Percentiles rank a stretch among this genome's conserved stretches.
These are phyloP conservation scores for Alternaria brassicae DNA, from an alignment of 2,329 filamentous ascomycete species.

Conservation along the genomic window DNA sequence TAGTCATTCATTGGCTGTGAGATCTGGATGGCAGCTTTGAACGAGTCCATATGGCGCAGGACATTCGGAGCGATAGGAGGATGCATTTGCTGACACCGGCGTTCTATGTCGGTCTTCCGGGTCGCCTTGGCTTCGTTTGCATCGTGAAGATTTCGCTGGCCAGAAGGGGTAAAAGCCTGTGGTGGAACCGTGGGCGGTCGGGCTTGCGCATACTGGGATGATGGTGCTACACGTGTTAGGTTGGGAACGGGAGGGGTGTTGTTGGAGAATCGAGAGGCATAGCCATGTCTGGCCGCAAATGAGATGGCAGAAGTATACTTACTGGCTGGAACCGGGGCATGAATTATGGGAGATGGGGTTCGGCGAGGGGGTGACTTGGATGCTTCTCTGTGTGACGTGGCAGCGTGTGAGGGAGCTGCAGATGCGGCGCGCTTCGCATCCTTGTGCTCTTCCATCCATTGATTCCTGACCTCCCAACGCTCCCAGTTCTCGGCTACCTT, in stretches of 20 bases:
- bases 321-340: slow-evolving; percentile 46
- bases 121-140: slow-evolving; percentile 69
- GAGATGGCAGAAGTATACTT: slow-evolving; percentile 37
- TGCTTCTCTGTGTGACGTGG: slow-evolving; percentile 25
- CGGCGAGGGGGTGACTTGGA: slow-evolving; percentile 38
- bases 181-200: slow-evolving; percentile 46
- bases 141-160: slow-evolving; percentile 66
- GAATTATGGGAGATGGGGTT: slow-evolving; percentile 39
- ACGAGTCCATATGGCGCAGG: slow-evolving; percentile 74
- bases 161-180: slow-evolving; percentile 41
- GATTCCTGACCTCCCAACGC: slow-evolving; percentile 67
- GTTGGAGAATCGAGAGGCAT: slow-evolving; percentile 26
- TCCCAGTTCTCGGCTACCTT: slow-evolving; percentile 75
- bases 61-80: slow-evolving; percentile 70
- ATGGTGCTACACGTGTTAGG: slow-evolving; percentile 43
- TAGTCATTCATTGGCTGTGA: slow-evolving; percentile 70
- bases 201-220: slow-evolving; percentile 37
- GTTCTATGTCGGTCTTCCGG: slow-evolving; percentile 74
- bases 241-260: slow-evolving; percentile 30
- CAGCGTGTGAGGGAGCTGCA: slow-evolving; percentile 24
- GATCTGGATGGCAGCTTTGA: slow-evolving; percentile 75
- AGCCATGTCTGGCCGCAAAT: slow-evolving; percentile 20
- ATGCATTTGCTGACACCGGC: slow-evolving; percentile 68
- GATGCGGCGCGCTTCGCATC: slow-evolving; percentile 24
- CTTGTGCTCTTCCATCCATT: slow-evolving; percentile 30